These are phyloP conservation scores for Pleomassaria siparia DNA, from an alignment of 2,329 filamentous ascomycete species.

Conservation along the genomic window DNA sequence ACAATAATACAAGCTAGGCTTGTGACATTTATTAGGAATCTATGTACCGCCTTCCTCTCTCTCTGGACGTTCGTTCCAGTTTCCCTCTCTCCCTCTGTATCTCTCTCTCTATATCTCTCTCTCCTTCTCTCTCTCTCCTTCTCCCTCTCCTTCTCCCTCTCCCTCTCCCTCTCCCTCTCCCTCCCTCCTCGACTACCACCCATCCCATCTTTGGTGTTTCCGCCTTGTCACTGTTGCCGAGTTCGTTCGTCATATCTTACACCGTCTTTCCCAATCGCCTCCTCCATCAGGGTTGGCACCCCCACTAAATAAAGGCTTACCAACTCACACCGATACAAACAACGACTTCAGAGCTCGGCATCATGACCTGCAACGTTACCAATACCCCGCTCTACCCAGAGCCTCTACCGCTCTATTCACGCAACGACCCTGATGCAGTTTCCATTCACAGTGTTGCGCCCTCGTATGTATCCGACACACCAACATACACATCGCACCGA, in stretches of 20 bases:
- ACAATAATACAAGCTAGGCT: too few relatives aligned
- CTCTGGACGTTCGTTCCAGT: neutral
- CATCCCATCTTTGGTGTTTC: neutral
- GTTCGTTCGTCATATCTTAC: neutral
- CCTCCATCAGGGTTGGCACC: neutral
- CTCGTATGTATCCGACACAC: slow-evolving; percentile 67
- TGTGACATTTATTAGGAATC: slow-evolving; percentile 17
- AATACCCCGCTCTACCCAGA: slow-evolving; percentile 26
- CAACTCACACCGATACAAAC: neutral
- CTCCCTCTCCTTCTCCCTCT: neutral
- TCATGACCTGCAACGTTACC: slow-evolving; percentile 30
- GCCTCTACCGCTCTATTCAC: slow-evolving; percentile 34
- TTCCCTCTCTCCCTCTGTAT: neutral
- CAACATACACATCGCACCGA: slow-evolving; percentile 63
- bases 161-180: neutral
- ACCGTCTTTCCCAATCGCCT: neutral
- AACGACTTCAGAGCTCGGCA: slow-evolving; percentile 4
- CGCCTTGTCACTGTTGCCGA: neutral
- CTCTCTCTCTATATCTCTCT: neutral
- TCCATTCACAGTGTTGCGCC: slow-evolving; percentile 69
- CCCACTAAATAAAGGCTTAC: slow-evolving; percentile 2
- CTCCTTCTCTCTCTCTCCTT: neutral
- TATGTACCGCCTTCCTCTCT: slow-evolving; percentile 6
- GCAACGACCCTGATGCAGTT: slow-evolving; percentile 63
- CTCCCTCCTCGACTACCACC: neutral